These are phyloP conservation scores for Sungouiella blattae DNA, from an alignment of 805 yeast genomes.

Conservation along the genomic window DNA sequence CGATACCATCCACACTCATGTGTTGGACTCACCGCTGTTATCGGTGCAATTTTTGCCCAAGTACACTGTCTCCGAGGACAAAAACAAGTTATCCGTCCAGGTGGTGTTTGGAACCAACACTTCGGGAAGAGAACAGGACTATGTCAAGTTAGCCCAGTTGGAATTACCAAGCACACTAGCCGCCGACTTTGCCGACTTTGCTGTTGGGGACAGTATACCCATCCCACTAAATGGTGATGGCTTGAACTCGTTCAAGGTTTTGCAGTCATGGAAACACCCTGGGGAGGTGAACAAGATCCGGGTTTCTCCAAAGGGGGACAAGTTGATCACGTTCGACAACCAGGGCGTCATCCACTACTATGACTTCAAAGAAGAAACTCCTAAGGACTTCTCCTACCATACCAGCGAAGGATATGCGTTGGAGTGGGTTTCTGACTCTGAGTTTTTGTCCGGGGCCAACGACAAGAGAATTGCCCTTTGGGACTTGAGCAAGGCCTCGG, in stretches of 20 bases:
- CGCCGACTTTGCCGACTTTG: slow-evolving; percentile 25
- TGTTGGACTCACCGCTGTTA: slow-evolving; percentile 67
- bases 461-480: slow-evolving; percentile 70
- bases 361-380: slow-evolving; percentile 22
- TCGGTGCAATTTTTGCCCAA: slow-evolving; percentile 67
- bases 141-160: slow-evolving; percentile 43
- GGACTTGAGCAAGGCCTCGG: slow-evolving; percentile 46
- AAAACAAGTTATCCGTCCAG: slow-evolving; percentile 29
- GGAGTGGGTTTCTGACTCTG: slow-evolving; percentile 55
- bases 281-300: slow-evolving; percentile 66
- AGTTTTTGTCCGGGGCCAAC: slow-evolving; percentile 60
- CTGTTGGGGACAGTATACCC: slow-evolving; percentile 15
- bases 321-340: slow-evolving; percentile 54
- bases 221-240: slow-evolving; percentile 19
- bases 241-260: slow-evolving; percentile 41
- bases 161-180: slow-evolving; percentile 50
- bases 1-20: slow-evolving; percentile 66
- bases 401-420: slow-evolving; percentile 65
- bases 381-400: slow-evolving; percentile 49
- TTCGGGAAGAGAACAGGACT: slow-evolving; percentile 37
- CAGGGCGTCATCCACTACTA: slow-evolving; percentile 48
- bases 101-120: slow-evolving; percentile 50
- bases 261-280: slow-evolving; percentile 55
- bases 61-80: slow-evolving; percentile 25
- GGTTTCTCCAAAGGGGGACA: slow-evolving; percentile 45